Base-by-base conservation (phyloP, 2,329 filamentous ascomycete species). In the Talaromyces sp. region DNA sequence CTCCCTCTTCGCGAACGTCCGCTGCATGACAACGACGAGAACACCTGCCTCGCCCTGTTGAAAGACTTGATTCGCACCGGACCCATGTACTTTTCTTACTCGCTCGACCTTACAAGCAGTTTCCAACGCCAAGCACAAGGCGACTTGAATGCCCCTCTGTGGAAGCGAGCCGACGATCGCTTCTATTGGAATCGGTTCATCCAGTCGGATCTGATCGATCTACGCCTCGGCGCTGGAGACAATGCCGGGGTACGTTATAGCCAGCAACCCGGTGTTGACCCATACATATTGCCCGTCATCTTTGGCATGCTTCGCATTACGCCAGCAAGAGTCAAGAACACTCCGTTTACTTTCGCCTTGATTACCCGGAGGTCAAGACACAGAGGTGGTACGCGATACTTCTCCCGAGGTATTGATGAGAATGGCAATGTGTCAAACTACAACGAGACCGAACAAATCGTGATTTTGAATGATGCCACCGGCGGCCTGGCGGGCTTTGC, bases 171-270 rank as follows among this genome's bases (percentile, higher is more conserved):
- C 65, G 95, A 99, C 75, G 93, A 98, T 73, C 91, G 95, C 66
- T 99, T 99, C 82, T 99, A 97, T 82, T 99, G 93, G 92, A 99
- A 99, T 78, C 88, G 89, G 65, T 96, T 96, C 75, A 84, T 98
- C 55, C 91, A 93, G 74, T 89, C 90, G 8, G 92, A 97, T 71
- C 78, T 99, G 62, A 96, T 98, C 70, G 87, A 96, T 73, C 96
- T 96, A 73, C 88, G 93, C 64, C 85, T 82, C 33, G 85, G 85
- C 2, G 73, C 76, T 28, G 75, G 77, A 56, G 77, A 77, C 62
- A 78, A 80, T 39, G 78, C 78, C 63, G 79, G 78, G 28, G 69
- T 76, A 51, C 74, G 75, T 36, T 75, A 75, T 65, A 77, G 74
- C 22, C 82, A 88, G 28, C 92, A 96, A 70, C 83, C 89, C 4